phyloP scores from a whole-genome alignment of 2,329 filamentous ascomycete species.

The Colletotrichum orbiculare region DNA sequence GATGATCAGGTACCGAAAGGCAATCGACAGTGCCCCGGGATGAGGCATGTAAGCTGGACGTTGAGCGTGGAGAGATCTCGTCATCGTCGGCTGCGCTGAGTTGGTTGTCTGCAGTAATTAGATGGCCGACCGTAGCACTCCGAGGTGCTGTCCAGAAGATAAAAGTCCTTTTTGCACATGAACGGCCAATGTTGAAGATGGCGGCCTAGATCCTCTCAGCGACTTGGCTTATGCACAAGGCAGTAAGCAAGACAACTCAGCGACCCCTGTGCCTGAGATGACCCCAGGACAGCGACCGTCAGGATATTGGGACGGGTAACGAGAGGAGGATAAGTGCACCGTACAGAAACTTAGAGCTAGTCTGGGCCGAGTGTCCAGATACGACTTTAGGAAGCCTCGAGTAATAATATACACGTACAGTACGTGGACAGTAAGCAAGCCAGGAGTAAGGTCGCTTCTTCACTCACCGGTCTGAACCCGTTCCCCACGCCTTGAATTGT shows the following conservation, averaged over 20 bases:
- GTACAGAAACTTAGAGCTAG: too few species aligned
- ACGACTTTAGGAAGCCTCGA: too few species aligned
- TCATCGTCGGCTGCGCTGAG: neutral
- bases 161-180: neutral
- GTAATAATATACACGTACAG: too few species aligned
- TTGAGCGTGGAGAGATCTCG: conserved; percentile 3
- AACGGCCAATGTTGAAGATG: neutral
- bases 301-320: too few species aligned
- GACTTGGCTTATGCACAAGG: conserved; percentile 26
- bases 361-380: too few species aligned
- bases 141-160: too few species aligned
- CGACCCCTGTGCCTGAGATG: conserved; percentile 1
- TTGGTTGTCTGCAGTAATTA: too few species aligned
- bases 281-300: too few species aligned
- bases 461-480: conserved; percentile 4
- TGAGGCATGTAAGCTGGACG: conserved; percentile 26
- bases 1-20: conserved; percentile 28
- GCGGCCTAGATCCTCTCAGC: neutral
- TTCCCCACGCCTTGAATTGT: neutral
- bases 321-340: too few species aligned
- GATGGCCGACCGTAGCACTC: too few species aligned
- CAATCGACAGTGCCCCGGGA: conserved; percentile 15
- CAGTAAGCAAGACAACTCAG: conserved; percentile 9
- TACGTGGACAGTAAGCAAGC: too few species aligned
- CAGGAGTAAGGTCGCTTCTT: neutral